Base-by-base conservation (phyloP, 23 red algal species). In the Gracilaria caudata region DNA sequence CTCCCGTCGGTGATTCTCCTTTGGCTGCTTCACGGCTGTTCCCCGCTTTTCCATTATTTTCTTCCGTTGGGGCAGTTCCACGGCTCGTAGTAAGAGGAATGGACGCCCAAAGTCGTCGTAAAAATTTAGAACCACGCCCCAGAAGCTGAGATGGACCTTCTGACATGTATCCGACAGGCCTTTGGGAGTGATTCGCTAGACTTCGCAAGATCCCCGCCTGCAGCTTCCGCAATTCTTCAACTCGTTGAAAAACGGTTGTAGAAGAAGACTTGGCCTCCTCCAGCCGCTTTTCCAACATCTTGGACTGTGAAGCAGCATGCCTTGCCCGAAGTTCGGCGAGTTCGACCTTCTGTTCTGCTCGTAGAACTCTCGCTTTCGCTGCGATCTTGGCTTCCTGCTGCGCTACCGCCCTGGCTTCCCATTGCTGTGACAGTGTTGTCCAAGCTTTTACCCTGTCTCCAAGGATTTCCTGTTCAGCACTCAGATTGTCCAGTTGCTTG, bases 181-280 rank as follows among this genome's bases (percentile, higher is more conserved):
- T 57, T 20, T 7, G 14, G n/a, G 54, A 24, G 6, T 57, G 54
- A 4, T n/a, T 19, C 8, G n/a, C 54, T 12, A 57, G 17, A 19
- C 17, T 57, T 20, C 54, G 14, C 54, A 57, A 57, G 17, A 57
- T 24, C 17, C 54, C 17, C 6, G 54, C 54, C 8, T 57, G 54
- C 54, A 57, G 19, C 54, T 57, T 57, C 4, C 54, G 54, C 54
- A 57, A 20, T 57, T 57, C 54, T 57, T 57, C 54, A 57, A 57
- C 54, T 24, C 54, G 54, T 16, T 24, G 17, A 57, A 5, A 57
- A 57, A 57, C 54, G 4, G 17, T 16, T 13, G 7, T 24, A 13
- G 54, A 57, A 20, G 17, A 57, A 19, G 17, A 57, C 14, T n/a
- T 57, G 17, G 54, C 54, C 54, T 57, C 54, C 54, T 57, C 17